Evolutionary conservation across 345 rosid species (phyloP).

Genomic region (Kandelia obovata): DNA sequence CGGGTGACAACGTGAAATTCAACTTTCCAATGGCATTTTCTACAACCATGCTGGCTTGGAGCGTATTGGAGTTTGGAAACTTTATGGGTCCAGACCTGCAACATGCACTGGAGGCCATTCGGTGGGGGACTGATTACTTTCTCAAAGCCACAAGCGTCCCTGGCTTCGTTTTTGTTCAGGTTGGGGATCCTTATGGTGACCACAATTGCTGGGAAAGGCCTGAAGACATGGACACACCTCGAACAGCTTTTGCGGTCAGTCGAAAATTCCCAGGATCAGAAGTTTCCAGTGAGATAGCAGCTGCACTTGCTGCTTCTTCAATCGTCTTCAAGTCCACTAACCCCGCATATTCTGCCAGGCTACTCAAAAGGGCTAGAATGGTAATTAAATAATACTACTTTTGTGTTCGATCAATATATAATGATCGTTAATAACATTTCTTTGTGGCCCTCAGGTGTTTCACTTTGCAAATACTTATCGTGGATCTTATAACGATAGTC

Average conservation of each 20-base stretch:
- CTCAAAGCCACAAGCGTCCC: conserved; percentile 25
- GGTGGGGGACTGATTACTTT: conserved; percentile 28
- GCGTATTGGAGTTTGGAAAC: conserved; percentile 17
- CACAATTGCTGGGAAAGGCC: conserved; percentile 32
- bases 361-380: conserved; percentile 18
- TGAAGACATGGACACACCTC: conserved; percentile 29
- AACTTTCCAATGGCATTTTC: conserved; percentile 33
- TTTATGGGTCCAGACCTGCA: conserved; percentile 22
- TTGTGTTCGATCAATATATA: neutral
- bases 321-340: conserved; percentile 10
- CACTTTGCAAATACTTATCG: conserved; percentile 24
- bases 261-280: conserved; percentile 25
- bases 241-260: conserved; percentile 21
- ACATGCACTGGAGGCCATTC: conserved; percentile 23
- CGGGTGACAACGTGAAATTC: conserved; percentile 30
- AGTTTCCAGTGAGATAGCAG: conserved; percentile 28
- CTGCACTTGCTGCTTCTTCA: conserved; percentile 27
- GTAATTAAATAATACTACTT: neutral
- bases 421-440: neutral
- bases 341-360: conserved; percentile 18
- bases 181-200: conserved; percentile 26
- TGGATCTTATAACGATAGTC: conserved; percentile 21
- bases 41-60: conserved; percentile 28
- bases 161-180: conserved; percentile 25
- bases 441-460: conserved; percentile 7